Evolutionary conservation across 805 yeast genomes (phyloP).

Genomic region (Spathaspora arborariae): DNA sequence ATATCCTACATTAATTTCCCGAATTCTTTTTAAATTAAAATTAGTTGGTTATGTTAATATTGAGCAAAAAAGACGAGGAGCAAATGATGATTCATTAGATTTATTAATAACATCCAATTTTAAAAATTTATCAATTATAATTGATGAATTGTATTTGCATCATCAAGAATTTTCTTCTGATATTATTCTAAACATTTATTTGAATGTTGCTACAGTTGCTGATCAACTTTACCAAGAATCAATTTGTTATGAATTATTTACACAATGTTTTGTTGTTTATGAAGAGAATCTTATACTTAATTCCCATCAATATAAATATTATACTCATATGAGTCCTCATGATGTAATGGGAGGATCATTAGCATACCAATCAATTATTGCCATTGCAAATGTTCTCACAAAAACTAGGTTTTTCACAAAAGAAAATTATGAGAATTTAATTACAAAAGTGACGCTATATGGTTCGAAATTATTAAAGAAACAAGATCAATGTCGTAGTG

Average conservation of each 20-base stretch:
- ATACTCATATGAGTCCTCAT: slow-evolving; percentile 25
- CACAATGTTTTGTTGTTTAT: slow-evolving; percentile 80
- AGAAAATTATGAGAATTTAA: slow-evolving; percentile 77
- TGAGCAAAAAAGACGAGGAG: slow-evolving; percentile 21
- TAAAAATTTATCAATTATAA: slow-evolving; percentile 66
- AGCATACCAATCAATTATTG: slow-evolving; percentile 47
- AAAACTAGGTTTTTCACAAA: slow-evolving; percentile 42
- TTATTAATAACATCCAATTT: slow-evolving; percentile 50
- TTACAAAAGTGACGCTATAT: slow-evolving; percentile 80
- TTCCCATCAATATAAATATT: slow-evolving; percentile 6
- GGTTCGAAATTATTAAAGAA: slow-evolving; percentile 86
- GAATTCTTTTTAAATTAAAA: slow-evolving; percentile 57
- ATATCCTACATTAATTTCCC: slow-evolving; percentile 71
- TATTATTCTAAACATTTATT: slow-evolving; percentile 46
- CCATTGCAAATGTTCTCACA: slow-evolving; percentile 44
- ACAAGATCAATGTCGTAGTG: slow-evolving; percentile 93
- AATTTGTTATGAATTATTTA: slow-evolving; percentile 81
- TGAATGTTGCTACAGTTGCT: slow-evolving; percentile 70
- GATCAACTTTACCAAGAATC: slow-evolving; percentile 72
- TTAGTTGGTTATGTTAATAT: slow-evolving; percentile 27
- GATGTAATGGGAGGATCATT: slow-evolving; percentile 43
- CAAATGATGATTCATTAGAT: slow-evolving; percentile 19
- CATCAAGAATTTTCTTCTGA: slow-evolving; percentile 31
- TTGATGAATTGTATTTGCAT: slow-evolving; percentile 58
- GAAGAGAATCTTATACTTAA: slow-evolving; percentile 51